Evolutionary conservation across 495 filamentous ascomycete genomes (phyloP).

Genomic region (Penicillium macrosclerotiorum): DNA sequence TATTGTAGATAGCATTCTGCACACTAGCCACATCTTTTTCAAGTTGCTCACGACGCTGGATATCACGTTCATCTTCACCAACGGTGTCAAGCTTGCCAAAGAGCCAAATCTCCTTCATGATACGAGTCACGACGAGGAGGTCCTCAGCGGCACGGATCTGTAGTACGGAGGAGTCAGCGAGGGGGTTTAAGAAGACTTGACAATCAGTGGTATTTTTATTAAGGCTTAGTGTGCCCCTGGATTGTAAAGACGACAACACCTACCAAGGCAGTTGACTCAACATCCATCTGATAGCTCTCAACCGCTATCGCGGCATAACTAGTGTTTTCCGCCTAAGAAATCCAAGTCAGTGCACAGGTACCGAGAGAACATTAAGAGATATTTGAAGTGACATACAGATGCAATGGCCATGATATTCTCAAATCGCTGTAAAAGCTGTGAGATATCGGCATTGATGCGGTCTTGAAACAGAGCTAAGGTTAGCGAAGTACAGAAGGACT

Average conservation of each 20-base stretch:
- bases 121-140: conserved; percentile 57
- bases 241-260: not conserved
- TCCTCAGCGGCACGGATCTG: conserved; percentile 68
- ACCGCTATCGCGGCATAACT: conserved; percentile 51
- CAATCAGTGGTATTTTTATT: too few relatives aligned
- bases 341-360: too few relatives aligned
- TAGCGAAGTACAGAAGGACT: conserved; percentile 3
- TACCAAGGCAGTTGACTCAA: conserved; percentile 64
- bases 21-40: conserved; percentile 56
- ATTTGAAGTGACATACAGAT: conserved; percentile 36
- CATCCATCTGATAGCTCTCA: conserved; percentile 60
- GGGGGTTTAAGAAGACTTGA: too few relatives aligned
- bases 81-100: conserved; percentile 68
- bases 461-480: conserved; percentile 30
- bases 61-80: conserved; percentile 46
- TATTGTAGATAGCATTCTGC: too few relatives aligned
- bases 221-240: not conserved
- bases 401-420: conserved; percentile 60
- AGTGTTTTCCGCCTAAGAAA: conserved; percentile 33
- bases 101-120: conserved; percentile 72
- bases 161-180: too few relatives aligned
- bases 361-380: too few relatives aligned
- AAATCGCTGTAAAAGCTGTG: conserved; percentile 58
- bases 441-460: conserved; percentile 53
- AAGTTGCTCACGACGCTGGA: conserved; percentile 42